These are phyloP conservation scores for Phytophthora ramorum DNA, from an alignment of 352 stramenopile species.

Conservation along the genomic window DNA sequence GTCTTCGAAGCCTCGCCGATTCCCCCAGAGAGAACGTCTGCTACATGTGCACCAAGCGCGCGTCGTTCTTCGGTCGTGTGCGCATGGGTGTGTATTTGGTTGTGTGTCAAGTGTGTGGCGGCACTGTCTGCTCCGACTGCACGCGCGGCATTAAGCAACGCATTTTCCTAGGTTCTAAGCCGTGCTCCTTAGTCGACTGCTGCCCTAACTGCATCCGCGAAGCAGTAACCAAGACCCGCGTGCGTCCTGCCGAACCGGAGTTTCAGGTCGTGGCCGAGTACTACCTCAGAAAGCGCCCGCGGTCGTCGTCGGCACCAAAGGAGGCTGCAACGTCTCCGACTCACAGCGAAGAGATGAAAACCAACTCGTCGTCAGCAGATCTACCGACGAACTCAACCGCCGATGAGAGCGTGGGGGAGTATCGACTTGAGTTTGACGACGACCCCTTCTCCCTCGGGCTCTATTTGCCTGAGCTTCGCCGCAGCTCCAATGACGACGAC, in stretches of 20 bases:
- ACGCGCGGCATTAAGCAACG: conserved; percentile 43
- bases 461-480: conserved; percentile 25
- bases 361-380: conserved; percentile 12
- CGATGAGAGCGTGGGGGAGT: conserved; percentile 26
- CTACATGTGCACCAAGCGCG: conserved; percentile 32
- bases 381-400: conserved; percentile 27
- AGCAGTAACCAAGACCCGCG: conserved; percentile 33
- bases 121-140: conserved; percentile 53
- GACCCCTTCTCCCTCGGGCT: conserved; percentile 34
- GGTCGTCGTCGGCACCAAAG: conserved; percentile 2
- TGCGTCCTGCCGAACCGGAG: conserved; percentile 29
- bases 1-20: conserved; percentile 9
- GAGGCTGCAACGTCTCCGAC: neutral
- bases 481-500: conserved; percentile 14
- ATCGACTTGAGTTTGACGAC: conserved; percentile 33
- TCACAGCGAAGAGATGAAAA: conserved; percentile 21
- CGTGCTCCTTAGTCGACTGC: conserved; percentile 32
- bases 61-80: conserved; percentile 29
- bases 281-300: conserved; percentile 7
- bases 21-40: conserved; percentile 21
- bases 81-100: conserved; percentile 28
- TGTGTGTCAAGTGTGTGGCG: conserved; percentile 50
- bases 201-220: conserved; percentile 50
- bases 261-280: conserved; percentile 35
- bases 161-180: conserved; percentile 42